Percentiles rank a stretch among this genome's conserved stretches.
phyloP scores from a whole-genome alignment of 2,329 filamentous ascomycete species.

The Magnaporthiopsis rhizophila region DNA sequence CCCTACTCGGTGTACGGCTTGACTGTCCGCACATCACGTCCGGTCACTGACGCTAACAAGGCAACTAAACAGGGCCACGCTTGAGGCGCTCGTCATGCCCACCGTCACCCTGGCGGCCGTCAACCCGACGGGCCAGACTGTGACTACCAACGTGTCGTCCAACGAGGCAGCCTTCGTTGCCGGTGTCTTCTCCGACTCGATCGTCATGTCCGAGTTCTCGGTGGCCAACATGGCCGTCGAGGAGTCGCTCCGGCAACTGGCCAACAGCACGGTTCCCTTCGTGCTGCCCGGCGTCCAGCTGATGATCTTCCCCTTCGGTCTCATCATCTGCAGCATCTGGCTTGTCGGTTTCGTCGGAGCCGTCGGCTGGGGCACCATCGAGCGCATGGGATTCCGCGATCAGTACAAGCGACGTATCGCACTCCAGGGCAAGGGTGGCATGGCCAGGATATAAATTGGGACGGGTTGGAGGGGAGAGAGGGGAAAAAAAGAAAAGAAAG shows the following conservation, averaged over 20 bases:
- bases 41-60: background rate
- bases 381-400: slow-evolving; percentile 58
- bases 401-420: slow-evolving; percentile 48
- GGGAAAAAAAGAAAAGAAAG: background rate
- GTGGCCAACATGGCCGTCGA: slow-evolving; percentile 43
- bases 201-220: slow-evolving; percentile 42
- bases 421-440: slow-evolving; percentile 26
- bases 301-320: slow-evolving; percentile 61
- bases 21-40: too few relatives aligned
- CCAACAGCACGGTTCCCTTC: slow-evolving; percentile 52
- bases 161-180: slow-evolving; percentile 65
- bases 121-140: slow-evolving; percentile 38
- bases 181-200: slow-evolving; percentile 57
- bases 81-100: slow-evolving; percentile 60
- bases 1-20: background rate
- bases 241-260: slow-evolving; percentile 33
- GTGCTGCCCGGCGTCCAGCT: slow-evolving; percentile 61
- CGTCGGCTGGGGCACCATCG: slow-evolving; percentile 56
- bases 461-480: slow-evolving; percentile 3
- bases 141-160: slow-evolving; percentile 58
- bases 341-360: slow-evolving; percentile 37
- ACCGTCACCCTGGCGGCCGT: slow-evolving; percentile 57
- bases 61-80: slow-evolving; percentile 35
- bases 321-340: slow-evolving; percentile 60
- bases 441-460: slow-evolving; percentile 21